phyloP scores from a whole-genome alignment of 192 early-diverging fungal genomes.

The Coemansia sp. region DNA sequence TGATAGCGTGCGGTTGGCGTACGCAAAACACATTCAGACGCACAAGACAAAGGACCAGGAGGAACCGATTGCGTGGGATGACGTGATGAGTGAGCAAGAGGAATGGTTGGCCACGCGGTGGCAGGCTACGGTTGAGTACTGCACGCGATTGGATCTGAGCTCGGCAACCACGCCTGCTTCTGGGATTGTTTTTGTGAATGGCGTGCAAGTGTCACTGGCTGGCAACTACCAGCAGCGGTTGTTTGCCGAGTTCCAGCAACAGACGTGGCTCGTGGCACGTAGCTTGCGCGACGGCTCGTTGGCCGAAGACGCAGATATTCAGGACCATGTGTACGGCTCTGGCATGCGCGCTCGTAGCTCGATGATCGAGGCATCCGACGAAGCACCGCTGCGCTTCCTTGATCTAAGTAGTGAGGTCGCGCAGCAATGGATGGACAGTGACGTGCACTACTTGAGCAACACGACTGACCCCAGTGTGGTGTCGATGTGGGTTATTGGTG shows the following conservation, averaged over 20 bases:
- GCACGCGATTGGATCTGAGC: slow-evolving; percentile 43
- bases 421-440: slow-evolving; percentile 25
- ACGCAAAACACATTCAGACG: slow-evolving; percentile 22
- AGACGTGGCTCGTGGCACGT: slow-evolving; percentile 53
- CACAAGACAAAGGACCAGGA: slow-evolving; percentile 35
- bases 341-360: slow-evolving; percentile 66
- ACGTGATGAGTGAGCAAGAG: slow-evolving; percentile 7
- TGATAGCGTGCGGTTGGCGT: slow-evolving; percentile 18
- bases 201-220: slow-evolving; percentile 66
- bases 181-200: slow-evolving; percentile 76
- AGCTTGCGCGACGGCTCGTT: slow-evolving; percentile 60
- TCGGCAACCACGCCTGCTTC: slow-evolving; percentile 20
- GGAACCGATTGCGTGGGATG: slow-evolving; percentile 31
- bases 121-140: slow-evolving; percentile 32
- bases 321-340: slow-evolving; percentile 68
- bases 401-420: slow-evolving; percentile 12
- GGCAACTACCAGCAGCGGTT: slow-evolving; percentile 62
- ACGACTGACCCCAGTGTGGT: background rate
- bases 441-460: slow-evolving; percentile 21
- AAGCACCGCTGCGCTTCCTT: slow-evolving; percentile 38
- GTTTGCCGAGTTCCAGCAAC: slow-evolving; percentile 55
- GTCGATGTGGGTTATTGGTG: slow-evolving; percentile 55
- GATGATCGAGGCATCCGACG: slow-evolving; percentile 41
- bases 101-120: slow-evolving; percentile 37
- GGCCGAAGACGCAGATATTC: slow-evolving; percentile 58